Evolutionary conservation across 1,284 basidiomycete genomes (phyloP).

Genomic region (Apiotrichum porosum): DNA sequence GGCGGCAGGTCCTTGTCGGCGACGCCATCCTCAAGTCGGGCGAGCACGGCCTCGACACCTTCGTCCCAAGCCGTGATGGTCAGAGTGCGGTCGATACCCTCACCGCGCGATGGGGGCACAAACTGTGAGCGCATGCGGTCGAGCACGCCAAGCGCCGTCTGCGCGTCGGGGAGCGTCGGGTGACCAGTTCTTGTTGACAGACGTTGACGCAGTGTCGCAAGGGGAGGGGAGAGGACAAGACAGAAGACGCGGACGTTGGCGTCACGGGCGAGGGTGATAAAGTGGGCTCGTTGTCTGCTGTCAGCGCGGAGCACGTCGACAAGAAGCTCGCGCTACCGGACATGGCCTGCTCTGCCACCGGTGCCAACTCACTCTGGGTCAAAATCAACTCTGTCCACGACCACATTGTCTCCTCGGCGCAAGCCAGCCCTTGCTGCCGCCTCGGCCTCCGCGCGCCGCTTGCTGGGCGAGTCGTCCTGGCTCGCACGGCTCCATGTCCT

Average conservation of each 20-base stretch:
- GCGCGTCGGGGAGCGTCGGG: conserved; percentile 40
- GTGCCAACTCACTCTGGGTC: conserved; percentile 42
- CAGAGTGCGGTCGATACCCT: conserved; percentile 16
- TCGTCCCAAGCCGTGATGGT: not conserved
- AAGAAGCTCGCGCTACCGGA: not conserved
- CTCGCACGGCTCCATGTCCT: conserved; percentile 40
- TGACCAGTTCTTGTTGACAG: conserved; percentile 30
- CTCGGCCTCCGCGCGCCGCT: conserved; percentile 42
- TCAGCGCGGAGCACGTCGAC: conserved; percentile 1
- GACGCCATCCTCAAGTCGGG: not conserved
- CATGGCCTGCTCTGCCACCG: not conserved
- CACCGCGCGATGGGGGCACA: conserved; percentile 21
- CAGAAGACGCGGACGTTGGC: conserved; percentile 19
- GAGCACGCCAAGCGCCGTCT: conserved; percentile 37
- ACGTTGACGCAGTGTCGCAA: conserved; percentile 26
- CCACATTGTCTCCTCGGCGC: conserved; percentile 34
- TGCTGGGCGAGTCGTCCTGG: conserved; percentile 43
- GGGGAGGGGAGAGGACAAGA: conserved; percentile 23
- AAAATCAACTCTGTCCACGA: conserved; percentile 46
- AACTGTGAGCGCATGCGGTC: conserved; percentile 31
- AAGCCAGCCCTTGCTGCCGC: conserved; percentile 28
- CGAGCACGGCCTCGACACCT: not conserved
- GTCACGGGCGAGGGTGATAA: conserved; percentile 30
- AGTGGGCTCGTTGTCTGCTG: conserved; percentile 44
- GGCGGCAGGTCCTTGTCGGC: not conserved